A percentile compares a stretch with the other conserved stretches of the same genome.
phyloP scores from a whole-genome alignment of 1,139 yeast species.

The Candida pseudocylindracea region DNA sequence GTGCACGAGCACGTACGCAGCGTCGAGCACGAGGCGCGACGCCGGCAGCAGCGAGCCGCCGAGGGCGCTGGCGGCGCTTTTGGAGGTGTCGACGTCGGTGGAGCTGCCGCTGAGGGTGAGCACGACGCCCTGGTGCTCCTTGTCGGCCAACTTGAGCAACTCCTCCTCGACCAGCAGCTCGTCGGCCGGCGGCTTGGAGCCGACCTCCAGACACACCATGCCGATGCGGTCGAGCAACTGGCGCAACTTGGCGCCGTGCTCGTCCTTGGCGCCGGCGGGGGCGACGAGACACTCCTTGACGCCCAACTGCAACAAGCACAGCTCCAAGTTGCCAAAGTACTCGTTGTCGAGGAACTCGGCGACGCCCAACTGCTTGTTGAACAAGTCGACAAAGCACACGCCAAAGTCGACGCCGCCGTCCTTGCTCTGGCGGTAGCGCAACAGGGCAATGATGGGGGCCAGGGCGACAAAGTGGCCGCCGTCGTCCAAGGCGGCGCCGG shows the following conservation, averaged over 20 bases:
- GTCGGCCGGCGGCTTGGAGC: slow-evolving; percentile 31
- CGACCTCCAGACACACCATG: slow-evolving; percentile 22
- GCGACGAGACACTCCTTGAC: slow-evolving; percentile 31
- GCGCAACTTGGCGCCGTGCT: slow-evolving; percentile 22
- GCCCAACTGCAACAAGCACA: slow-evolving; percentile 69
- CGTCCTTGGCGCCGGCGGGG: too few species aligned
- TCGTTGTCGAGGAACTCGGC: slow-evolving; percentile 79
- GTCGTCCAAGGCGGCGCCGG: slow-evolving; percentile 15
- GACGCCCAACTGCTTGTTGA: slow-evolving; percentile 40
- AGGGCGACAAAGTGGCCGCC: slow-evolving; percentile 43
- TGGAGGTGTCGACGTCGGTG: slow-evolving; percentile 19
- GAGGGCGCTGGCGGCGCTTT: slow-evolving; percentile 14
- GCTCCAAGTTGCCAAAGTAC: slow-evolving; percentile 65
- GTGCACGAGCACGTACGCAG: slow-evolving; percentile 12
- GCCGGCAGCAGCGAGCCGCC: slow-evolving; percentile 35
- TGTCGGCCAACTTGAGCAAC: slow-evolving; percentile 20
- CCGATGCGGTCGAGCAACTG: slow-evolving; percentile 49
- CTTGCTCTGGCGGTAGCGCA: slow-evolving; percentile 19
- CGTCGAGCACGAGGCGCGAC: too few species aligned
- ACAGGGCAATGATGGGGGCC: slow-evolving; percentile 54
- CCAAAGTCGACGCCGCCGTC: slow-evolving; percentile 26
- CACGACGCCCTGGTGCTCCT: slow-evolving; percentile 15
- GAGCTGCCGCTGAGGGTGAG: not conserved
- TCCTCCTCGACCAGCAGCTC: slow-evolving; percentile 61
- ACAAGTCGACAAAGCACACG: slow-evolving; percentile 60